These are phyloP conservation scores for Sporothrix inflata DNA, from an alignment of 2,329 filamentous ascomycete species.

Conservation along the genomic window DNA sequence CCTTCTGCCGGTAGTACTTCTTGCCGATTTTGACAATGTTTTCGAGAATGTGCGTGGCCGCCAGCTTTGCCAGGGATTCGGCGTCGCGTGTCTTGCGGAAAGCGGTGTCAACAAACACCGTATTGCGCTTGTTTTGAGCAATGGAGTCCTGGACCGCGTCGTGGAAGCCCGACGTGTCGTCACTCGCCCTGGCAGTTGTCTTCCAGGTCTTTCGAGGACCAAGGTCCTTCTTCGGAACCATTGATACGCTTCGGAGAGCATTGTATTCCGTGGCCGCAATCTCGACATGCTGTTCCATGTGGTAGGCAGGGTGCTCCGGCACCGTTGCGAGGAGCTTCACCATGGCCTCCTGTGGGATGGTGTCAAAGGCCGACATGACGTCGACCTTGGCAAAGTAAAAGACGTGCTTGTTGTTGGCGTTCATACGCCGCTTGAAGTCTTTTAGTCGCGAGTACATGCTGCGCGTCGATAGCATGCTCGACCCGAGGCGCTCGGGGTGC, in stretches of 20 bases:
- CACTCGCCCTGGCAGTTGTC: constrained; percentile 51
- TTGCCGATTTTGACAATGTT: constrained; percentile 90
- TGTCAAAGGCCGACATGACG: constrained; percentile 91
- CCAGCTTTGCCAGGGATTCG: constrained; percentile 66
- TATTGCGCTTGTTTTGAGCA: constrained; percentile 59
- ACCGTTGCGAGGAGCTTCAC: constrained; percentile 66
- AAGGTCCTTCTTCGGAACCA: not conserved
- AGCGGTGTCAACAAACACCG: constrained; percentile 75
- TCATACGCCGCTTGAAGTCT: constrained; percentile 62
- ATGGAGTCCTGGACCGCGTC: constrained; percentile 48
- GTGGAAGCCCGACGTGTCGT: constrained; percentile 50
- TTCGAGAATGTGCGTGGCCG: constrained; percentile 77
- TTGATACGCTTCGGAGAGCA: not conserved
- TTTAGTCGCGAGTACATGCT: constrained; percentile 78
- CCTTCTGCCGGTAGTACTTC: constrained; percentile 82
- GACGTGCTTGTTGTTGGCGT: constrained; percentile 40
- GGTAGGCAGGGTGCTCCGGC: constrained; percentile 64
- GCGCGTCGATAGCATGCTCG: constrained; percentile 77
- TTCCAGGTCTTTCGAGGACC: constrained; percentile 47
- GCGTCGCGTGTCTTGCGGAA: constrained; percentile 61
- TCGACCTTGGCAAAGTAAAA: constrained; percentile 93
- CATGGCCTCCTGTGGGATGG: constrained; percentile 80
- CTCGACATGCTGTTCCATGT: constrained; percentile 74
- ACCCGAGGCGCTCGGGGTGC: constrained; percentile 67
- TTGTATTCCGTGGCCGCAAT: constrained; percentile 44